Evolutionary conservation across 257 asterid species (phyloP).

Genomic region (Rauvolfia tetraphylla): DNA sequence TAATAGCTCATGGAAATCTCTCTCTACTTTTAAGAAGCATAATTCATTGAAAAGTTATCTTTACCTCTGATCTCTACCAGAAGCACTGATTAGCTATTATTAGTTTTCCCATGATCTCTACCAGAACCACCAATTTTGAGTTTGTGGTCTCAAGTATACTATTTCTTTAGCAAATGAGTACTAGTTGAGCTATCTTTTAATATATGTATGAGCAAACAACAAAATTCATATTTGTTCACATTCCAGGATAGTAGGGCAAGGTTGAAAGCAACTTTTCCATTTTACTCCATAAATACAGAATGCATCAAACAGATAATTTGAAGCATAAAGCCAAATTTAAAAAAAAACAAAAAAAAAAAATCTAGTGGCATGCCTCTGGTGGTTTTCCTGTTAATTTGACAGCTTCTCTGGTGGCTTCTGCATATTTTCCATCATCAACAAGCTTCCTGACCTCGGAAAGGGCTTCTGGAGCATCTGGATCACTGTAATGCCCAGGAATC

Average conservation of each 20-base stretch:
- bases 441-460: conserved; percentile 63
- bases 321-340: not conserved
- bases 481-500: conserved; percentile 50
- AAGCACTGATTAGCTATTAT: too few species aligned
- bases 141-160: not conserved
- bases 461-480: conserved; percentile 39
- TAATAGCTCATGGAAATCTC: not conserved
- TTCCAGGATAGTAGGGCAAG: not conserved
- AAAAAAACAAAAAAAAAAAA: not conserved
- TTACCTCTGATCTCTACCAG: too few species aligned
- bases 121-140: not conserved
- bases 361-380: conserved; percentile 42
- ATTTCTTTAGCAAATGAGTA: not conserved
- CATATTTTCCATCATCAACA: conserved; percentile 47
- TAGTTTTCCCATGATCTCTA: not conserved
- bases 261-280: not conserved
- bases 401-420: conserved; percentile 61
- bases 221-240: not conserved
- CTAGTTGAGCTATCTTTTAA: not conserved
- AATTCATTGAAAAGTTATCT: too few species aligned
- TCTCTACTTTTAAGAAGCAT: not conserved
- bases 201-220: too few species aligned
- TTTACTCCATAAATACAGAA: not conserved
- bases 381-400: conserved; percentile 42
- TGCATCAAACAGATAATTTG: not conserved